Conservation (phyloP, 306 rosid species). For the Castanea mollissima region DNA sequence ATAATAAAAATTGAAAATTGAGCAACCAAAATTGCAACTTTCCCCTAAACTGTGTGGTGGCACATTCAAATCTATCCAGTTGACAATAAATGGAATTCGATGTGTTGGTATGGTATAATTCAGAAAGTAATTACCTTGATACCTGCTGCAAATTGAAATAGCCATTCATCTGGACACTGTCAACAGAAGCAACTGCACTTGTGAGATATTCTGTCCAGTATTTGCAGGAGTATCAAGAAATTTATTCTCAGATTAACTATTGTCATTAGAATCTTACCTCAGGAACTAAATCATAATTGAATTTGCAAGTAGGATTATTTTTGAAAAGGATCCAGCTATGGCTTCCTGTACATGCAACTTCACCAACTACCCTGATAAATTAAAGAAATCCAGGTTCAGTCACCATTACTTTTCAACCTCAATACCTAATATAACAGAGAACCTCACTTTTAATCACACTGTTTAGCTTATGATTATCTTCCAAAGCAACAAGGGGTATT, state of each 20-base stretch:
- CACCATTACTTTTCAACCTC: not conserved
- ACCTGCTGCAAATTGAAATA: constrained; percentile 77
- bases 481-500: not conserved
- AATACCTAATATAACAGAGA: not conserved
- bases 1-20: not conserved
- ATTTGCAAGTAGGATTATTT: constrained; percentile 32
- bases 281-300: constrained; percentile 31
- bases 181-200: constrained; percentile 24
- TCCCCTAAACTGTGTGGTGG: not conserved
- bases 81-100: constrained; percentile 13
- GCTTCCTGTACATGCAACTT: constrained; percentile 57
- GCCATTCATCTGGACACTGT: constrained; percentile 79
- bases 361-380: constrained; percentile 69
- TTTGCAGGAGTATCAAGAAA: not conserved
- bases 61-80: not conserved
- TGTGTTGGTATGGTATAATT: not conserved
- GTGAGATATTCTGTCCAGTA: constrained; percentile 19
- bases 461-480: not conserved
- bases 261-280: constrained; percentile 49
- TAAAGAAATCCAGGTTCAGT: constrained; percentile 7
- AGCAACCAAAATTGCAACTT: constrained; percentile 3
- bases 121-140: constrained; percentile 59
- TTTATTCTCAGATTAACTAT: constrained; percentile 7
- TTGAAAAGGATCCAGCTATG: constrained; percentile 63
- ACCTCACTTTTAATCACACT: not conserved